A percentile compares a stretch with the other conserved stretches of the same genome.
Evolutionary conservation across 805 yeast genomes (phyloP).

Genomic region (Yamadazyma olivae): DNA sequence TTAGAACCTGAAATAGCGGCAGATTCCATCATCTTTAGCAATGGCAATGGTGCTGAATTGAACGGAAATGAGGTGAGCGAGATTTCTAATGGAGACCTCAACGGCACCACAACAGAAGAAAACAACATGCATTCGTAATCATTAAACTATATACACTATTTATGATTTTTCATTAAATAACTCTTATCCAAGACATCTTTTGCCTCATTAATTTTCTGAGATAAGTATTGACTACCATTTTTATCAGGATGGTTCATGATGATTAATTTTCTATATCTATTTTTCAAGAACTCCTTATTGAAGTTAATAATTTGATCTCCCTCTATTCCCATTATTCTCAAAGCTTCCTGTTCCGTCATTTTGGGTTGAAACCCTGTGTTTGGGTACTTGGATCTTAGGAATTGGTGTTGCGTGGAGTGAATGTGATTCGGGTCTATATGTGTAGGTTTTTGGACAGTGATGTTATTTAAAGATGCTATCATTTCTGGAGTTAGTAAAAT

Average conservation of each 20-base stretch:
- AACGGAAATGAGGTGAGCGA: too few relatives aligned
- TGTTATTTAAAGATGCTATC: slow-evolving; percentile 34
- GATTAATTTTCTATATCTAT: slow-evolving; percentile 37
- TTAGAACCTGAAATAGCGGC: neutral
- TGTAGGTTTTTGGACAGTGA: slow-evolving; percentile 14
- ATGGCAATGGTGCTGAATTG: neutral
- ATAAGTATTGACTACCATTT: slow-evolving; percentile 36
- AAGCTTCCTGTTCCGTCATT: slow-evolving; percentile 45
- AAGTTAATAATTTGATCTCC: slow-evolving; percentile 39
- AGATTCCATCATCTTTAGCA: neutral
- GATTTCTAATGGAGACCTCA: too few relatives aligned
- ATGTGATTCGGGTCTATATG: slow-evolving; percentile 6
- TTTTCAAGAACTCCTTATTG: slow-evolving; percentile 28
- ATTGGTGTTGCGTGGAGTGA: slow-evolving; percentile 10
- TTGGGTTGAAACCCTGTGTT: slow-evolving; percentile 30
- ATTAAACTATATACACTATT: slow-evolving; percentile 1
- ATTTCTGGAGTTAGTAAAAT: slow-evolving; percentile 27
- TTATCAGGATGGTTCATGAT: slow-evolving; percentile 42
- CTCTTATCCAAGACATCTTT: slow-evolving; percentile 39
- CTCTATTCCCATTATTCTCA: slow-evolving; percentile 38
- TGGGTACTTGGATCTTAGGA: slow-evolving; percentile 23
- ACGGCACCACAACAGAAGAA: too few relatives aligned
- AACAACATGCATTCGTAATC: neutral
- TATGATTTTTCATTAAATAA: slow-evolving; percentile 24
- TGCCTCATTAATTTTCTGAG: slow-evolving; percentile 43